Conservation (phyloP, 768 basidiomycete genomes). For the Crucibulum laeve region DNA sequence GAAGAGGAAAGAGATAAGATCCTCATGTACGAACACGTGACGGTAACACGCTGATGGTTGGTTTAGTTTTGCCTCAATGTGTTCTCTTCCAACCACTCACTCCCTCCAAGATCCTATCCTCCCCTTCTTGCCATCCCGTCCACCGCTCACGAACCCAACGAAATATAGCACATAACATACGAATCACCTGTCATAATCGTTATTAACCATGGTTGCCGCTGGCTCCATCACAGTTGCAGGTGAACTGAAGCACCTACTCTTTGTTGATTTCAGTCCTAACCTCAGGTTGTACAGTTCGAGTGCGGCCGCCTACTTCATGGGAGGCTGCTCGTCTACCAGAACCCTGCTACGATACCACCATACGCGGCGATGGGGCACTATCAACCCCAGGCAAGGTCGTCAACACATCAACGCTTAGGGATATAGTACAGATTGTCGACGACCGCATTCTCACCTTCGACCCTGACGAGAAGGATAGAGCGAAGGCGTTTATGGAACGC, state of each 20-base stretch:
- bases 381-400: slow-evolving; percentile 59
- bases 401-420: slow-evolving; percentile 56
- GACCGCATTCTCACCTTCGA: slow-evolving; percentile 96
- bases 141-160: neutral
- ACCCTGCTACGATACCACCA: slow-evolving; percentile 59
- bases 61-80: slow-evolving; percentile 14
- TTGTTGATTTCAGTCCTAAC: slow-evolving; percentile 12
- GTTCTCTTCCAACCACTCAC: slow-evolving; percentile 11
- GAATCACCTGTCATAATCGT: slow-evolving; percentile 4
- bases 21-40: slow-evolving; percentile 30
- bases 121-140: slow-evolving; percentile 6
- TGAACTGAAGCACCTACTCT: slow-evolving; percentile 22
- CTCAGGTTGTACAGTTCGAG: slow-evolving; percentile 59
- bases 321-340: slow-evolving; percentile 85
- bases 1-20: slow-evolving; percentile 23
- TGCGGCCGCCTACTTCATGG: slow-evolving; percentile 81
- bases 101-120: slow-evolving; percentile 9
- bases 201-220: slow-evolving; percentile 63
- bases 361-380: slow-evolving; percentile 85
- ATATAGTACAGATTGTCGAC: slow-evolving; percentile 87
- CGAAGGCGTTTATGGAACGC: slow-evolving; percentile 76
- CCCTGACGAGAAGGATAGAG: slow-evolving; percentile 84
- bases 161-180: slow-evolving; percentile 1
- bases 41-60: slow-evolving; percentile 32
- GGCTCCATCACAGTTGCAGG: slow-evolving; percentile 89